A percentile compares a stretch with the other conserved stretches of the same genome.
phyloP scores from a whole-genome alignment of 441 rosid genomes.

The Melianthus villosus region DNA sequence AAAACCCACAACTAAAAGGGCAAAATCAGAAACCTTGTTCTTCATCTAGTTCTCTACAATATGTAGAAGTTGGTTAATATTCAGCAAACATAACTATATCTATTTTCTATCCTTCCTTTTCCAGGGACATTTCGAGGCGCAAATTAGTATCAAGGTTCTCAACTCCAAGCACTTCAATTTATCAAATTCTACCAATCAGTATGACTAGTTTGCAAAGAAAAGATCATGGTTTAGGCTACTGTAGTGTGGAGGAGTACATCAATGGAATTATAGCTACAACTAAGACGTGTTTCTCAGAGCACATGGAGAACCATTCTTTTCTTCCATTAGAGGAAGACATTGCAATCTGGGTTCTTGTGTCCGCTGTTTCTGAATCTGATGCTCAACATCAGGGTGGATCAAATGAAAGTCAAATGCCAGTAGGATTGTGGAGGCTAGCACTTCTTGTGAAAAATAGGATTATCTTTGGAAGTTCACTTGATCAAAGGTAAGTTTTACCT shows the following conservation, averaged over 20 bases:
- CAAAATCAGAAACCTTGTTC: too few relatives aligned
- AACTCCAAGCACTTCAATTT: constrained; percentile 27
- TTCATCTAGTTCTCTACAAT: background rate
- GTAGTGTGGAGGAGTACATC: constrained; percentile 24
- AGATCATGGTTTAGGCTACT: constrained; percentile 14
- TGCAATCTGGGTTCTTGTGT: constrained; percentile 63
- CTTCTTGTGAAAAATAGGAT: constrained; percentile 39
- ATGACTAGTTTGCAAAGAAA: constrained; percentile 33
- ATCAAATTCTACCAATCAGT: constrained; percentile 49
- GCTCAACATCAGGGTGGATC: constrained; percentile 15
- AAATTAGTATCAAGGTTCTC: constrained; percentile 43
- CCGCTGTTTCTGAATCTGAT: constrained; percentile 24
- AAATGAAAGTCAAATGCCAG: constrained; percentile 17
- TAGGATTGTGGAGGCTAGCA: constrained; percentile 57
- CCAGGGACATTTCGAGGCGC: constrained; percentile 59
- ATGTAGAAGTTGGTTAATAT: background rate
- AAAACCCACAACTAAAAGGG: too few relatives aligned
- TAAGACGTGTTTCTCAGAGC: constrained; percentile 25
- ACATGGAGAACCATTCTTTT: constrained; percentile 16
- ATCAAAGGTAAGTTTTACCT: constrained; percentile 38
- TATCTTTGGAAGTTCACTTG: constrained; percentile 43
- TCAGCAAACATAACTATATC: too few relatives aligned
- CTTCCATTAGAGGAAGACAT: constrained; percentile 35
- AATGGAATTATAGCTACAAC: constrained; percentile 37
- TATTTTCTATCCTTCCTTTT: constrained; percentile 7